Evolutionary conservation across 192 early-diverging fungal species (phyloP).

Genomic region (Coemansia sp.): DNA sequence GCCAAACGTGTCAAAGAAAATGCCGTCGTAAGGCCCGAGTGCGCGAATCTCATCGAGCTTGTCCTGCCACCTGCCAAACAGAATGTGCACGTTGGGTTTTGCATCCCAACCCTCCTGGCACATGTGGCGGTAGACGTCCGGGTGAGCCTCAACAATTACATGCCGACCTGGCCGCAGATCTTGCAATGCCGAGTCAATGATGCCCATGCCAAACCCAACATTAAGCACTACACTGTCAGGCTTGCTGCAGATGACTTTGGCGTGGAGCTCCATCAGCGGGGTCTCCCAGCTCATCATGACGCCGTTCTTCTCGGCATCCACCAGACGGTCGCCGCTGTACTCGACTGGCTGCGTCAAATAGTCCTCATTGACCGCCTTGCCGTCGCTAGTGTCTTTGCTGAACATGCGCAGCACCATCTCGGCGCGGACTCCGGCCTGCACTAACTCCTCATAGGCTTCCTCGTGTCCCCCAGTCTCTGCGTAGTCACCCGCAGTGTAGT

Average conservation of each 20-base stretch:
- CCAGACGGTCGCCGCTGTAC: conserved; percentile 73
- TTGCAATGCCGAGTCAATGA: conserved; percentile 84
- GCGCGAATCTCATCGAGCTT: conserved; percentile 64
- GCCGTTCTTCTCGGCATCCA: conserved; percentile 84
- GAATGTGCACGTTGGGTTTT: conserved; percentile 73
- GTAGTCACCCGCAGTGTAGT: conserved; percentile 79
- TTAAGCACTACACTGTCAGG: conserved; percentile 33
- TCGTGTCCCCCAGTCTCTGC: conserved; percentile 65
- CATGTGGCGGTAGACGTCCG: conserved; percentile 92
- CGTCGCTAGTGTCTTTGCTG: conserved; percentile 30
- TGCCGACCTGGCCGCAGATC: conserved; percentile 65
- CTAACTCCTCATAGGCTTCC: conserved; percentile 71
- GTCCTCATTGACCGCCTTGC: conserved; percentile 64
- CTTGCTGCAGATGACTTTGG: conserved; percentile 66
- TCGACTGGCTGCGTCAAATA: conserved; percentile 75
- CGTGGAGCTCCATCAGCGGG: conserved; percentile 86
- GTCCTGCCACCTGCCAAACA: conserved; percentile 93
- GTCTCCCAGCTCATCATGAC: conserved; percentile 99
- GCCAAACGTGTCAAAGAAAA: conserved; percentile 94
- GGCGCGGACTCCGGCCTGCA: conserved; percentile 77
- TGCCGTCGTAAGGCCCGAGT: conserved; percentile 72
- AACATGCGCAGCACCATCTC: conserved; percentile 73
- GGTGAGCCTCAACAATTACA: conserved; percentile 95
- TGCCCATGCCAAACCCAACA: conserved; percentile 81
- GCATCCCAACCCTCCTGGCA: conserved; percentile 77